Evolutionary conservation across 768 basidiomycete species (phyloP), one percentile per base, ranked within the genome.

Genomic region (Tricholoma hemisulphureum): DNA sequence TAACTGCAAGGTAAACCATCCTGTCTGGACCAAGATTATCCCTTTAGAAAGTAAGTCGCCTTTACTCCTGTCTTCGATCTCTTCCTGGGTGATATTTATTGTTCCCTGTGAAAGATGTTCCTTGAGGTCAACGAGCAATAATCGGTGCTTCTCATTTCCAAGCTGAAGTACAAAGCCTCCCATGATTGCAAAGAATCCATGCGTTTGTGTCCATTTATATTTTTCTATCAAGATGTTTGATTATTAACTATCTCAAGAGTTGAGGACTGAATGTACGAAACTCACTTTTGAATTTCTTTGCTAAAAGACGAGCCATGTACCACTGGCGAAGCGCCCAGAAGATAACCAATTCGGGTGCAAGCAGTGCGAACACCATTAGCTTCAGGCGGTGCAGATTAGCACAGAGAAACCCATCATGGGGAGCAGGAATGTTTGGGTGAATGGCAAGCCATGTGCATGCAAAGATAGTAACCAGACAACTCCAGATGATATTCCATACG

Each of bases 331-430:
- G 23, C 11, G 51, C 34, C 51, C 51, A 52, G n/a, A 29, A 16
- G 23, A 52, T 35, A 10, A 37, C 11, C 3, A 52, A 14, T 37
- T 52, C 51, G 35, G 34, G 51, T 1, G 21, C 51, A 3, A 52
- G 51, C 7, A 52, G 14, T 8, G 14, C 24, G 5, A 37, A 8
- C 16, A 41, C 31, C 24, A 28, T 28, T 6, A 53, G 9, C 14
- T 21, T 6, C 10, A 13, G 24, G 4, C 52, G 37, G 18, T 24
- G 21, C 10, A 28, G 8, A 9, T 13, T n/a, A n/a, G 90, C 88
- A 95, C 93, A 2, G 13, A 29, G 9, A 28, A 20, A 29, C 14
- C 32, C 46, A 34, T 37, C 45, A 4, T 18, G 11, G 1, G 57
- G 14, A 6, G 32, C 41, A 0, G 64, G 71, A 18, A 71, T 59